Base-by-base conservation (phyloP, 257 asterid genomes). In the Nicotiana undulata region DNA sequence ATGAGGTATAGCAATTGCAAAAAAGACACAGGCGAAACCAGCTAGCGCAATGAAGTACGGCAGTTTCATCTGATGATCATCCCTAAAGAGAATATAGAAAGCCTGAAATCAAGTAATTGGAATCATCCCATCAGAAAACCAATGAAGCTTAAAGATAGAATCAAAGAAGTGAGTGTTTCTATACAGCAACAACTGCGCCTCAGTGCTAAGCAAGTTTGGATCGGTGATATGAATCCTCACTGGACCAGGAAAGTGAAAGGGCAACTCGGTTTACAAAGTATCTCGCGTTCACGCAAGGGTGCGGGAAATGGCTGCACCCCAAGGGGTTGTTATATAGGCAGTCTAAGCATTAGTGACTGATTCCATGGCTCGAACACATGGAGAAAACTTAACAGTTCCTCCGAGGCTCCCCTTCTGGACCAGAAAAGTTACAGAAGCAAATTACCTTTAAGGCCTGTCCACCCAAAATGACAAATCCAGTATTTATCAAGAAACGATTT, bases 401-500 rank as follows among this genome's bases (percentile, higher is more conserved):
- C 46, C 2, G 1, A 37, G 46, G 9, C 1, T 37, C 10, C 46
- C 46, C 9, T 37, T 37, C 16, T 11, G 0, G 55, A 49, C 16
- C 13, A 9, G 24, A 2, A 17, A 32, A 65, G 11, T 31, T 32
- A 17, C 26, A 31, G 28, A 16, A 24, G 44, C 10, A 74, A 52
- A 65, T 81, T 84, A 94, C 98, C 98, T 95, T 93, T 55, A 95
- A 87, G 60, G 98, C 96, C 76, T 87, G 89, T 32, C 98, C 98
- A 8, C 92, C 98, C 88, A 95, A 87, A 83, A 95, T 93, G 84
- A 95, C 76, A 74, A 4, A 95, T 72, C 98, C 98, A 49, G 90
- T 94, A 65, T 95, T 95, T 80, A 95, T 93, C 98, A 95, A 90
- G 86, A 93, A 95, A 34, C 93, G 97, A 85, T 95, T 95, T 83